Evolutionary conservation across 1,284 basidiomycete species (phyloP).

Genomic region (Coniophora puteana): DNA sequence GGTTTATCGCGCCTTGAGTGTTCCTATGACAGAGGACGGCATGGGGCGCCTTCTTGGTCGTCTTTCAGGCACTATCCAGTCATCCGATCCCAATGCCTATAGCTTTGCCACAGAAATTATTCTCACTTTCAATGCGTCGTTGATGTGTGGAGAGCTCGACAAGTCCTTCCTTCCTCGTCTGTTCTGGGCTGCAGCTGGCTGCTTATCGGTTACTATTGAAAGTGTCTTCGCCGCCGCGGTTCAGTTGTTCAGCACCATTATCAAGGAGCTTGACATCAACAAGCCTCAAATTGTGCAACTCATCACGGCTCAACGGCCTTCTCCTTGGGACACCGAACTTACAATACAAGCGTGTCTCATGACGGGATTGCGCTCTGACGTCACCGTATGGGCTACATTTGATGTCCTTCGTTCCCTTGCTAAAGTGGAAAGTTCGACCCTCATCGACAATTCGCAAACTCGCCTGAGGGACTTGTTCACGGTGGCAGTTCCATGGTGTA

Average conservation of each 20-base stretch:
- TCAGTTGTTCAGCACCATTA: slow-evolving; percentile 63
- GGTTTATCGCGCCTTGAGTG: slow-evolving; percentile 83
- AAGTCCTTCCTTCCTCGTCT: slow-evolving; percentile 72
- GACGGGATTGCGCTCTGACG: slow-evolving; percentile 78
- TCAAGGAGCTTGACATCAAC: slow-evolving; percentile 75
- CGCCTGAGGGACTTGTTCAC: slow-evolving; percentile 85
- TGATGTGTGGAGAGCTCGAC: slow-evolving; percentile 55
- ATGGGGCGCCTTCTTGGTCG: slow-evolving; percentile 81
- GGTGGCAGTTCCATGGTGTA: slow-evolving; percentile 84
- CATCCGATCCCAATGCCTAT: slow-evolving; percentile 67
- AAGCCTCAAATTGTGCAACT: slow-evolving; percentile 61
- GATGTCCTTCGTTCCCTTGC: slow-evolving; percentile 66
- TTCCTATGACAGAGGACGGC: slow-evolving; percentile 68
- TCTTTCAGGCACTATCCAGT: slow-evolving; percentile 82
- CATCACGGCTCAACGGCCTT: slow-evolving; percentile 66
- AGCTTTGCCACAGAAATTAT: slow-evolving; percentile 85
- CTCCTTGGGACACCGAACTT: slow-evolving; percentile 67
- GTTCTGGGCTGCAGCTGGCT: slow-evolving; percentile 86
- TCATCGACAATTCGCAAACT: slow-evolving; percentile 72
- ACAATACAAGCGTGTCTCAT: slow-evolving; percentile 77
- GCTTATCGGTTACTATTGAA: slow-evolving; percentile 82
- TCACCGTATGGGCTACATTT: slow-evolving; percentile 68
- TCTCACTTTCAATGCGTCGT: slow-evolving; percentile 71
- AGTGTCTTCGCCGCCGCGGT: slow-evolving; percentile 75
- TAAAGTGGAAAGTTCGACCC: slow-evolving; percentile 56